phyloP scores from a whole-genome alignment of 352 stramenopile species.

The Sclerospora graminicola region DNA sequence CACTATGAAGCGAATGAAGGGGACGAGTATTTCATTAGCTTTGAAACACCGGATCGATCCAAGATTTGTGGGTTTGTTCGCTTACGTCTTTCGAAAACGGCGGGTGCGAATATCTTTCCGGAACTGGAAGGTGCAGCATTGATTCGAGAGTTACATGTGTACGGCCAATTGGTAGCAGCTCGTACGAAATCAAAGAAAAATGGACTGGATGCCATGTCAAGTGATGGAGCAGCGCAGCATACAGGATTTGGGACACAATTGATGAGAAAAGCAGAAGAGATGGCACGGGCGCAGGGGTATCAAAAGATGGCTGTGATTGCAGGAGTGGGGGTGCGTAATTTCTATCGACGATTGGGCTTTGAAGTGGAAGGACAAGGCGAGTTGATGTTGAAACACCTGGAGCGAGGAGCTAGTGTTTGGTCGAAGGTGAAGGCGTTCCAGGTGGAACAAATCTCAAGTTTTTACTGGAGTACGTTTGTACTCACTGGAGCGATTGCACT shows the following conservation, averaged over 20 bases:
- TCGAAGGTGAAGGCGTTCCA: constrained; percentile 10
- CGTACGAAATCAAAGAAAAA: constrained; percentile 31
- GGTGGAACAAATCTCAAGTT: background rate
- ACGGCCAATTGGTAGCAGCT: constrained; percentile 76
- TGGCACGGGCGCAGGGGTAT: constrained; percentile 55
- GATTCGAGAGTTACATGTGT: constrained; percentile 87
- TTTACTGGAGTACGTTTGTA: constrained; percentile 3
- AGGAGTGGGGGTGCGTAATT: constrained; percentile 86
- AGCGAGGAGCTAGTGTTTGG: constrained; percentile 9
- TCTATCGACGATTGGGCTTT: constrained; percentile 85
- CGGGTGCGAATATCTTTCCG: constrained; percentile 61
- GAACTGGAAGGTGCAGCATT: constrained; percentile 73
- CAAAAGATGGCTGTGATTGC: constrained; percentile 84
- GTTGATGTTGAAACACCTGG: constrained; percentile 80
- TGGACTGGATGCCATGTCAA: constrained; percentile 2
- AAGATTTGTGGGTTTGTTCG: constrained; percentile 89
- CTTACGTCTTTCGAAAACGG: constrained; percentile 62
- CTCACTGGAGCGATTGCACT: constrained; percentile 4
- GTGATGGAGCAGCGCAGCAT: constrained; percentile 59
- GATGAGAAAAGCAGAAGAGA: constrained; percentile 76
- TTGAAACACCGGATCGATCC: constrained; percentile 80
- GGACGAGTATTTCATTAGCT: constrained; percentile 89
- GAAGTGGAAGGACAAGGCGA: constrained; percentile 79
- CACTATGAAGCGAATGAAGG: constrained; percentile 83
- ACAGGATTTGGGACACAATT: constrained; percentile 83